phyloP scores from a whole-genome alignment of 2,329 filamentous ascomycete genomes.

The Aschersonia sp. region DNA sequence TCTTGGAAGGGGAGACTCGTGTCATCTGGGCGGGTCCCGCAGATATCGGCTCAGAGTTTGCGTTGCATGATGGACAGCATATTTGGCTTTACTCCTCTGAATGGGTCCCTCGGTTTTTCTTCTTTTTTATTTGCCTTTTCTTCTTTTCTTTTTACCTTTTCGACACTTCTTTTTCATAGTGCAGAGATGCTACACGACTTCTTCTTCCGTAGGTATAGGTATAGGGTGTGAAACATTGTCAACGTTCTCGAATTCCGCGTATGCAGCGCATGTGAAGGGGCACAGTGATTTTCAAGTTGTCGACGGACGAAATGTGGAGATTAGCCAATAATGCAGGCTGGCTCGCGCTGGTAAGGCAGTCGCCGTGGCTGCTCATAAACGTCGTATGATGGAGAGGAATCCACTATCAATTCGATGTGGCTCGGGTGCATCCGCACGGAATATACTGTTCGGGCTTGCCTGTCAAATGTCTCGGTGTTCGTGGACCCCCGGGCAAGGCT shows the following conservation, averaged over 20 bases:
- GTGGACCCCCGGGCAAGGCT: slow-evolving; percentile 3
- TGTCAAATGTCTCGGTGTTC: background rate
- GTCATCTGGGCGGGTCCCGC: slow-evolving; percentile 22
- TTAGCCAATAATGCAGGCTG: too few relatives aligned
- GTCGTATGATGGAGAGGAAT: slow-evolving; percentile 2
- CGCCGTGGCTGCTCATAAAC: background rate
- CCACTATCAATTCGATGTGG: slow-evolving; percentile 13
- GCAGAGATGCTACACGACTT: slow-evolving; percentile 14
- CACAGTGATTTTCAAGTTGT: background rate
- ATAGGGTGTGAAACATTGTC: slow-evolving; percentile 8
- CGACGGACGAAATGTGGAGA: background rate
- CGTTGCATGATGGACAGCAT: slow-evolving; percentile 17
- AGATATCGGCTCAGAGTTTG: slow-evolving; percentile 11
- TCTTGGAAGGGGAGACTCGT: slow-evolving; percentile 3
- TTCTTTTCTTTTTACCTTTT: background rate
- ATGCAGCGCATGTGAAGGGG: too few relatives aligned
- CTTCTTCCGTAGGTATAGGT: slow-evolving; percentile 17
- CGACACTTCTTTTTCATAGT: slow-evolving; percentile 10
- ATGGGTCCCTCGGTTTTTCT: background rate
- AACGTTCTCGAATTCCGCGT: too few relatives aligned
- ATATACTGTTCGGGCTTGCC: too few relatives aligned
- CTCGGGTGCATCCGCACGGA: background rate
- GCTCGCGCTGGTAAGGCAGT: too few relatives aligned
- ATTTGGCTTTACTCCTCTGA: slow-evolving; percentile 12
- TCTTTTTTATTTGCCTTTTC: background rate